Percentiles rank a stretch among this genome's conserved stretches.
phyloP scores from a whole-genome alignment of 371 early-diverging fungal species.

The Synchytrium microbalum region DNA sequence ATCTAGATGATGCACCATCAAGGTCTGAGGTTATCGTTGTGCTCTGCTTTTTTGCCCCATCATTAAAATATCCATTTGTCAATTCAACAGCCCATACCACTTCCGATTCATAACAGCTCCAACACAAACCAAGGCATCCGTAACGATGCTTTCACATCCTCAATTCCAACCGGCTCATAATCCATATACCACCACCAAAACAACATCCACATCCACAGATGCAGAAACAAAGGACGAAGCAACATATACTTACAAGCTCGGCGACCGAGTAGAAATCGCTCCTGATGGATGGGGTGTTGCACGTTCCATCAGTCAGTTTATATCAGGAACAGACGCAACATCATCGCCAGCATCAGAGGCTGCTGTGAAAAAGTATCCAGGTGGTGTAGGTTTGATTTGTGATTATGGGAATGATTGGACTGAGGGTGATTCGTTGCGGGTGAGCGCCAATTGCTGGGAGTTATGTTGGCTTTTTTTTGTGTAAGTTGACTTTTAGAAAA shows the following conservation, averaged over 20 bases:
- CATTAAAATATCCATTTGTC: neutral
- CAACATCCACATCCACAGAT: neutral
- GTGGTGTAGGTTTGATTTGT: conserved; percentile 71
- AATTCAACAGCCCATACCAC: conserved; percentile 46
- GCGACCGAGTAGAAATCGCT: conserved; percentile 74
- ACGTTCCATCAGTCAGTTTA: conserved; percentile 52
- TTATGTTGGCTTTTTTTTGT: neutral
- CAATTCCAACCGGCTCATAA: neutral
- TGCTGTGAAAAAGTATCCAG: conserved; percentile 40
- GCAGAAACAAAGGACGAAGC: neutral
- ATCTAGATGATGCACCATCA: conserved; percentile 58
- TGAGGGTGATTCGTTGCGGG: conserved; percentile 72
- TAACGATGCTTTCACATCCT: conserved; percentile 38
- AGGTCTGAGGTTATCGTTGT: conserved; percentile 26
- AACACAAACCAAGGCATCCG: conserved; percentile 55
- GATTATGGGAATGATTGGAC: conserved; percentile 87
- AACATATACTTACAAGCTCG: conserved; percentile 31
- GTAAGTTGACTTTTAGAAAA: neutral
- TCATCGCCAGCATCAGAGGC: no score
- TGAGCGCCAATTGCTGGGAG: conserved; percentile 24
- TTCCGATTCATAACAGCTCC: conserved; percentile 74
- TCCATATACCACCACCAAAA: neutral
- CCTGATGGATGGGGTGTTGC: conserved; percentile 67
- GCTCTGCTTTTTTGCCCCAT: neutral
- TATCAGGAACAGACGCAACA: neutral